These are phyloP conservation scores for Hippophae rhamnoides DNA, from an alignment of 306 rosid species.

Conservation along the genomic window DNA sequence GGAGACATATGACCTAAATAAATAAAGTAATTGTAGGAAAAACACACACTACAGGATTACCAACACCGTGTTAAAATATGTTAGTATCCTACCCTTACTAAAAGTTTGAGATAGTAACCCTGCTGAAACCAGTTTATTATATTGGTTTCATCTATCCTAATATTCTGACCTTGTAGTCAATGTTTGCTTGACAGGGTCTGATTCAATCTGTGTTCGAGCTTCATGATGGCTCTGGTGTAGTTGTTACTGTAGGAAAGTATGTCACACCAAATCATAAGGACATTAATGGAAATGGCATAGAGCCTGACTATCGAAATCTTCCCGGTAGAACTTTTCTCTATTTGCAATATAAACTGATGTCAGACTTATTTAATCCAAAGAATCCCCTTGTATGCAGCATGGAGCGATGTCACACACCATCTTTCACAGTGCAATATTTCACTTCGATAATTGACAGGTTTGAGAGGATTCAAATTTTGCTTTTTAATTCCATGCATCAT, in stretches of 20 bases:
- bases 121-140: too few species aligned
- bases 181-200: slow-evolving; percentile 52
- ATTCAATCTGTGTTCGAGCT: slow-evolving; percentile 96
- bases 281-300: slow-evolving; percentile 88
- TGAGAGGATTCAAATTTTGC: slow-evolving; percentile 10
- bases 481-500: not conserved
- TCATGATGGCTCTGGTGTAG: slow-evolving; percentile 88
- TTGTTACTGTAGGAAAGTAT: slow-evolving; percentile 88
- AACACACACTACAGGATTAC: too few species aligned
- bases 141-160: not conserved
- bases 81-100: too few species aligned
- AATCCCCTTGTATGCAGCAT: slow-evolving; percentile 39
- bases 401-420: slow-evolving; percentile 50
- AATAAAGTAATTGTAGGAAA: too few species aligned
- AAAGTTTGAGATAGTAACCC: too few species aligned
- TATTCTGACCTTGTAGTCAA: slow-evolving; percentile 16
- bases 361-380: slow-evolving; percentile 17
- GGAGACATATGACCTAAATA: too few species aligned
- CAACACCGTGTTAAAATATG: too few species aligned
- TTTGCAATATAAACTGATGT: slow-evolving; percentile 1
- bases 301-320: slow-evolving; percentile 72
- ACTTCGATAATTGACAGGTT: slow-evolving; percentile 35
- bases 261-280: slow-evolving; percentile 84
- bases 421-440: slow-evolving; percentile 55
- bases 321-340: slow-evolving; percentile 44